phyloP scores from a whole-genome alignment of 257 asterid genomes.

The Petunia axillaris region DNA sequence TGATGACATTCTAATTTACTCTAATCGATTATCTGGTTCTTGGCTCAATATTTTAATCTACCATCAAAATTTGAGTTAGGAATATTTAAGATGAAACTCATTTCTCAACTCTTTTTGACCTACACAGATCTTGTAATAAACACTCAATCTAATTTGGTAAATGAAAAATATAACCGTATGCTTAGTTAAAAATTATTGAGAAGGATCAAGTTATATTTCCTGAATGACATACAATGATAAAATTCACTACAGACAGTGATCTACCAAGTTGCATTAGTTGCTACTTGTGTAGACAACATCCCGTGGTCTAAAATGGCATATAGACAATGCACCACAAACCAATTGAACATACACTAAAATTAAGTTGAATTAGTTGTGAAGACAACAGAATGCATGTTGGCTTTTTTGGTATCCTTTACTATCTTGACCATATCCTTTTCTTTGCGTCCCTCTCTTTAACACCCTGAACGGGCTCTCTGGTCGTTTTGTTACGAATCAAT shows the following conservation, averaged over 20 bases:
- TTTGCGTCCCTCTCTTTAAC: slow-evolving; percentile 78
- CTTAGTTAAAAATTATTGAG: too few relatives aligned
- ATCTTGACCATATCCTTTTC: slow-evolving; percentile 89
- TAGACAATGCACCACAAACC: background rate
- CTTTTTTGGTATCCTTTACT: slow-evolving; percentile 30
- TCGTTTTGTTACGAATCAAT: slow-evolving; percentile 47
- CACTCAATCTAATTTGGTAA: too few relatives aligned
- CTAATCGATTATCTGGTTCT: background rate
- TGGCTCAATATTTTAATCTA: too few relatives aligned
- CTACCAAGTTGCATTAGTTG: slow-evolving; percentile 2
- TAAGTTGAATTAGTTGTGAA: background rate
- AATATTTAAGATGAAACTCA: background rate
- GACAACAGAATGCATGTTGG: slow-evolving; percentile 33
- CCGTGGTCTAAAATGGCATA: background rate
- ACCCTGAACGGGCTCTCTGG: slow-evolving; percentile 64
- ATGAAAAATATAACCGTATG: too few relatives aligned
- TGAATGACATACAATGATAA: background rate
- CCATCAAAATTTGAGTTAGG: background rate
- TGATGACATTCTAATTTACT: background rate
- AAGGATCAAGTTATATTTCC: too few relatives aligned
- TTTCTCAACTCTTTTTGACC: background rate
- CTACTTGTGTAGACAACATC: background rate
- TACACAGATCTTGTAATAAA: background rate
- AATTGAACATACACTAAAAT: background rate
- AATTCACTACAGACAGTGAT: slow-evolving; percentile 7